Evolutionary conservation across 177 flowering plant genomes (phyloP), one percentile per base, ranked within the genome.

Genomic region (Telopea speciosissima): DNA sequence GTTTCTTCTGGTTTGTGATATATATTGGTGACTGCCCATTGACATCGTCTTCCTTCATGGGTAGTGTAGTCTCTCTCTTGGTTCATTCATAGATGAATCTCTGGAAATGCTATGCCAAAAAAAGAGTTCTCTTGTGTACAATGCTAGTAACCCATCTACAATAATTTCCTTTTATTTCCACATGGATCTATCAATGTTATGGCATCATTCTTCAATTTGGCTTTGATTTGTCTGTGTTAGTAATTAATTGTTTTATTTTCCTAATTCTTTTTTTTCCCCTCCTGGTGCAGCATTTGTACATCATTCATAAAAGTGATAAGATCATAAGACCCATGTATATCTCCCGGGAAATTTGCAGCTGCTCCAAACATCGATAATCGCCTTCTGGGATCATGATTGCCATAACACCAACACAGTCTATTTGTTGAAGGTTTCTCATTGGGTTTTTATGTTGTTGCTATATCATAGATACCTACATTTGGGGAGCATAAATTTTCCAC

Each of bases 261-360:
- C 60, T 74, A 8, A 36, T n/a, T 40, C 19, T 62, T 65, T 62
- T 16, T 22, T n/a, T 58, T 62, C 24, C 24, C 40, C 54, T 58
- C 69, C 36, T 12, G 54, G 54, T 71, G 72, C 62, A 74, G 76
- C 65, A 25, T 24, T 25, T 22, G 19, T 24, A 22, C 26, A n/a
- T 68, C 16, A 28, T 26, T 61, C 68, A 45, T 58, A 65, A 31
- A 64, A 24, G 63, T 8, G 33, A 24, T 65, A n/a, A 26, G 54
- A n/a, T n/a, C n/a, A n/a, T n/a, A n/a, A n/a, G n/a, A n/a, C n/a
- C n/a, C n/a, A n/a, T n/a, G n/a, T n/a, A n/a, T n/a, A n/a, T n/a
- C 7, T 22, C 21, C 28, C 10, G 33, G 40, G 23, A 26, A 64
- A 6, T 36, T 28, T 16, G n/a, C 25, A 58, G n/a, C 24, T 21